Evolutionary conservation across 495 filamentous ascomycete species (phyloP).

Genomic region (Hypoxylon fragiforme): DNA sequence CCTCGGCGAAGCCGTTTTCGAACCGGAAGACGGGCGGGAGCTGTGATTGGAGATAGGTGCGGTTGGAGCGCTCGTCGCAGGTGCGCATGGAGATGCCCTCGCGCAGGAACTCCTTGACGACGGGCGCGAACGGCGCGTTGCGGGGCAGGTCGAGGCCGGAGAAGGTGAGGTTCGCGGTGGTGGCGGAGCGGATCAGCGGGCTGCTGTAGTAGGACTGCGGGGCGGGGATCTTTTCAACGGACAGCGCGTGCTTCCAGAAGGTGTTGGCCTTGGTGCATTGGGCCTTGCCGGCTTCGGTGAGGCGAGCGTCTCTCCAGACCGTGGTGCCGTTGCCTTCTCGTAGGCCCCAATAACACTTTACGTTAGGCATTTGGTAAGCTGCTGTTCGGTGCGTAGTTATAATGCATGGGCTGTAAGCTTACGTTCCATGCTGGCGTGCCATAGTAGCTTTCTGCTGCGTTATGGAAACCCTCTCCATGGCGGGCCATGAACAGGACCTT

Average conservation of each 20-base stretch:
- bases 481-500: conserved; percentile 69
- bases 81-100: conserved; percentile 76
- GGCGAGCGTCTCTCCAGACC: conserved; percentile 69
- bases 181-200: conserved; percentile 65
- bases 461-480: conserved; percentile 74
- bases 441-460: conserved; percentile 65
- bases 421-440: conserved; percentile 71
- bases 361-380: too few relatives aligned
- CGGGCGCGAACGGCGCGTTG: conserved; percentile 58
- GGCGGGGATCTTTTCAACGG: conserved; percentile 60
- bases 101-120: conserved; percentile 69
- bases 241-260: conserved; percentile 65
- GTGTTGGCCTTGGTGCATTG: conserved; percentile 67
- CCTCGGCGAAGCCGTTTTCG: conserved; percentile 64
- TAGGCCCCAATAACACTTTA: conserved; percentile 77
- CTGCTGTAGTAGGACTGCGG: conserved; percentile 71
- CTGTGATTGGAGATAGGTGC: conserved; percentile 56
- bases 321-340: conserved; percentile 67
- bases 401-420: conserved; percentile 28
- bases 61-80: conserved; percentile 67
- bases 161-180: conserved; percentile 68
- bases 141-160: conserved; percentile 54
- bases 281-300: conserved; percentile 60
- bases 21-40: conserved; percentile 62
- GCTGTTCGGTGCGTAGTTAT: too few relatives aligned